Evolutionary conservation across 495 filamentous ascomycete genomes (phyloP).

Genomic region (Aspergillus steynii): DNA sequence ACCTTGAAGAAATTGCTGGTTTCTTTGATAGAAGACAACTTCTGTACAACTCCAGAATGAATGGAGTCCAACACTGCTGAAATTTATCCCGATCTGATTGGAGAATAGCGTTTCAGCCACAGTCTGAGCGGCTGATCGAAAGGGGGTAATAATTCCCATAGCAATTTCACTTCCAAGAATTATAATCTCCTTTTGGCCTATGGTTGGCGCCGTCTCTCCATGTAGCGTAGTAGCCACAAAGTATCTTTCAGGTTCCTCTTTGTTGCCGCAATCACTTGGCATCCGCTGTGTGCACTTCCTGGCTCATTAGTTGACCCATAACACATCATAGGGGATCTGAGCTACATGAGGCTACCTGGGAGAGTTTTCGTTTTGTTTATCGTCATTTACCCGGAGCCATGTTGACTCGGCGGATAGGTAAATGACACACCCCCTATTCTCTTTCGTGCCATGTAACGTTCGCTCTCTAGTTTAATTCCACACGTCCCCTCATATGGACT

Average conservation of each 20-base stretch:
- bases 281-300: neutral
- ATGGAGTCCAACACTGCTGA: neutral
- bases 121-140: neutral
- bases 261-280: neutral
- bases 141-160: neutral
- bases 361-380: neutral
- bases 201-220: neutral
- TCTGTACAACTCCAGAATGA: neutral
- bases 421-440: neutral
- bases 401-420: neutral
- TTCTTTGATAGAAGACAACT: neutral
- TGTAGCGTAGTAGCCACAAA: neutral
- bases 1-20: neutral
- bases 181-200: neutral
- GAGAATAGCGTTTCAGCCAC: neutral
- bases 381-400: neutral
- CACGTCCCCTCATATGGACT: neutral
- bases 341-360: neutral
- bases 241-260: neutral
- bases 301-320: neutral
- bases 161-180: neutral
- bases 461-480: neutral
- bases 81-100: neutral
- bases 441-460: neutral
- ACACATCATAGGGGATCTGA: neutral